Percentiles rank a stretch among this genome's conserved stretches.
These are phyloP conservation scores for Graphilbum sp. DNA, from an alignment of 2,329 filamentous ascomycete species.

Conservation along the genomic window DNA sequence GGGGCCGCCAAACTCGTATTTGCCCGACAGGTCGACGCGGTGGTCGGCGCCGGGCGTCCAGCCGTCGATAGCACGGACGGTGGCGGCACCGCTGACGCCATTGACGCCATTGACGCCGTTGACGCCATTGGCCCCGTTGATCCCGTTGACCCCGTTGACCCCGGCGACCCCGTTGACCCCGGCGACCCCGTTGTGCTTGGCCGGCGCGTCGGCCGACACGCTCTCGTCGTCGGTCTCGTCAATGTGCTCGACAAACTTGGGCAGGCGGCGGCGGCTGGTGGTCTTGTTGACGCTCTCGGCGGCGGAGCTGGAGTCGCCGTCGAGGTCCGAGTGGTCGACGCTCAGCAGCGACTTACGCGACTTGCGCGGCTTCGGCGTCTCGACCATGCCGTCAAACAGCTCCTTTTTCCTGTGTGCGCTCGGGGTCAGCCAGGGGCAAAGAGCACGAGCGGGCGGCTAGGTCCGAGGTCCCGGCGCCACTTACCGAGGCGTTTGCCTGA, in stretches of 20 bases:
- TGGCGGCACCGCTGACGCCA: constrained; percentile 13
- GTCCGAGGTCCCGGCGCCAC: neutral
- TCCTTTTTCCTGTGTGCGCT: constrained; percentile 35
- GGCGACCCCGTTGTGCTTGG: neutral
- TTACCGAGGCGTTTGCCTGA: constrained; percentile 18
- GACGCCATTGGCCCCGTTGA: neutral
- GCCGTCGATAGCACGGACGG: constrained; percentile 29
- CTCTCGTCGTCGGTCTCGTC: constrained; percentile 25
- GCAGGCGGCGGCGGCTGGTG: constrained; percentile 26
- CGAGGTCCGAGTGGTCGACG: constrained; percentile 26
- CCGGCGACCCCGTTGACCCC: neutral
- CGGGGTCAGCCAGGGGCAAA: constrained; percentile 1
- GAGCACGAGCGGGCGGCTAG: neutral
- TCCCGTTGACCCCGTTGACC: neutral
- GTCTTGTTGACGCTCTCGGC: constrained; percentile 18
- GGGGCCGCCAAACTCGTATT: constrained; percentile 77
- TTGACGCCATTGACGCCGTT: constrained; percentile 15
- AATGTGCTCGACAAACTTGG: constrained; percentile 33
- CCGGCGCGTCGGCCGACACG: neutral
- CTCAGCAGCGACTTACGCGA: constrained; percentile 32
- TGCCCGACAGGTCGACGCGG: constrained; percentile 45
- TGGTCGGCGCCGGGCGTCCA: constrained; percentile 44
- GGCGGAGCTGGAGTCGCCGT: constrained; percentile 32
- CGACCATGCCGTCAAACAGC: constrained; percentile 44
- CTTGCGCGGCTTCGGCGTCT: constrained; percentile 33